These are phyloP conservation scores for Cutaneotrichosporon sp. DNA, from an alignment of 1,284 basidiomycete species.

Conservation along the genomic window DNA sequence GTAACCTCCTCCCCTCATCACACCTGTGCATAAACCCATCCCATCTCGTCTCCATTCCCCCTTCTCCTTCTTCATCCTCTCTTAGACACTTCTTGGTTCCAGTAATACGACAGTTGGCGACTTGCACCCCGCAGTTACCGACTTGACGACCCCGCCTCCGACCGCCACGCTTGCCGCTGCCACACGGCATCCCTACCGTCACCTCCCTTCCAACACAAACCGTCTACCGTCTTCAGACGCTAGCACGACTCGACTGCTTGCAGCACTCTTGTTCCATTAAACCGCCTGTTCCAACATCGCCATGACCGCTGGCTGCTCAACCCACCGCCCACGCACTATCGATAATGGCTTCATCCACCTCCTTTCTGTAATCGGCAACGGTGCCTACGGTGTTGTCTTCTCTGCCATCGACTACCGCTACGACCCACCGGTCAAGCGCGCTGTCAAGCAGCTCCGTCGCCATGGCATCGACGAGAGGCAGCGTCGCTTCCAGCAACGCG, in stretches of 20 bases:
- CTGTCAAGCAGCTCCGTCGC: slow-evolving; percentile 82
- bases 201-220: not conserved
- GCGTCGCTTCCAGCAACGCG: slow-evolving; percentile 74
- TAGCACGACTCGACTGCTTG: not conserved
- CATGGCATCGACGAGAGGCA: slow-evolving; percentile 67
- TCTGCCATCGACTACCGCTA: slow-evolving; percentile 68
- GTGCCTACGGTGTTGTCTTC: slow-evolving; percentile 95
- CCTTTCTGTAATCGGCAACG: slow-evolving; percentile 85
- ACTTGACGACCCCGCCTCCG: not conserved
- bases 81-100: slow-evolving; percentile 1
- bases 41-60: not conserved
- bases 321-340: slow-evolving; percentile 56
- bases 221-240: not conserved
- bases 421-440: slow-evolving; percentile 61
- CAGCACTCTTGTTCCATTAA: not conserved
- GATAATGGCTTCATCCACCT: slow-evolving; percentile 81
- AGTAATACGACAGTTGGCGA: not conserved
- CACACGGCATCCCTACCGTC: not conserved
- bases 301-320: slow-evolving; percentile 22
- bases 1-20: not conserved
- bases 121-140: not conserved
- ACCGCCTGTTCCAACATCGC: not conserved
- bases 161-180: not conserved
- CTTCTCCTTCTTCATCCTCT: not conserved
- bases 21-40: not conserved